Evolutionary conservation across 257 asterid genomes (phyloP).

Genomic region (Fraxinus pennsylvanica): DNA sequence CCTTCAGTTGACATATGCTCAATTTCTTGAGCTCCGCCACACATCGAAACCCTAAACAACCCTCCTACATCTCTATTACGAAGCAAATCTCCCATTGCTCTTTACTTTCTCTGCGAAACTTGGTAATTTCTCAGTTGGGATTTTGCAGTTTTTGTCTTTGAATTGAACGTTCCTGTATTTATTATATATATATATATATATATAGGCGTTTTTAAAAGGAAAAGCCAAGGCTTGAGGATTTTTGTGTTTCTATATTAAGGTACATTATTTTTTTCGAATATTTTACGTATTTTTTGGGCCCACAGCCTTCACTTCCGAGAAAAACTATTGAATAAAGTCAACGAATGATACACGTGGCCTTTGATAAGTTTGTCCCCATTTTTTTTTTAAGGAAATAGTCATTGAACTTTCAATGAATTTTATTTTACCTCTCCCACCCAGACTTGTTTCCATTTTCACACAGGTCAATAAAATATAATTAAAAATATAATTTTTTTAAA

Average conservation of each 20-base stretch:
- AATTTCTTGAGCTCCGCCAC: slow-evolving; percentile 44
- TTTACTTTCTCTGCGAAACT: background rate
- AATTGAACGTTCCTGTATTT: background rate
- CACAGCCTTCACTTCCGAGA: background rate
- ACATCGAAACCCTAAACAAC: slow-evolving; percentile 45
- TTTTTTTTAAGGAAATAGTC: too few relatives aligned
- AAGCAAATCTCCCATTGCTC: slow-evolving; percentile 21
- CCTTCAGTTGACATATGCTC: slow-evolving; percentile 49
- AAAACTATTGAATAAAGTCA: background rate
- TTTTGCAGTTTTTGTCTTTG: background rate
- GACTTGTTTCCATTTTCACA: too few relatives aligned
- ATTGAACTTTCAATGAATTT: background rate
- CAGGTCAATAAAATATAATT: too few relatives aligned
- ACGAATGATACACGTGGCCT: background rate
- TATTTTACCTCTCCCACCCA: too few relatives aligned
- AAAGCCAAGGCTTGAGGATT: background rate
- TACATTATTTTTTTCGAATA: background rate
- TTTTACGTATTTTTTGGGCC: background rate
- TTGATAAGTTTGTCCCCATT: background rate
- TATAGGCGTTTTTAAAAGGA: background rate
- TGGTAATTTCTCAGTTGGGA: background rate
- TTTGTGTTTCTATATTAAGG: background rate
- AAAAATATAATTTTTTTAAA: too few relatives aligned
- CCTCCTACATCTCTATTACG: slow-evolving; percentile 12
- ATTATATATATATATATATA: background rate